Conservation (phyloP, 441 rosid species). For the Arabidopsis lyrata region DNA sequence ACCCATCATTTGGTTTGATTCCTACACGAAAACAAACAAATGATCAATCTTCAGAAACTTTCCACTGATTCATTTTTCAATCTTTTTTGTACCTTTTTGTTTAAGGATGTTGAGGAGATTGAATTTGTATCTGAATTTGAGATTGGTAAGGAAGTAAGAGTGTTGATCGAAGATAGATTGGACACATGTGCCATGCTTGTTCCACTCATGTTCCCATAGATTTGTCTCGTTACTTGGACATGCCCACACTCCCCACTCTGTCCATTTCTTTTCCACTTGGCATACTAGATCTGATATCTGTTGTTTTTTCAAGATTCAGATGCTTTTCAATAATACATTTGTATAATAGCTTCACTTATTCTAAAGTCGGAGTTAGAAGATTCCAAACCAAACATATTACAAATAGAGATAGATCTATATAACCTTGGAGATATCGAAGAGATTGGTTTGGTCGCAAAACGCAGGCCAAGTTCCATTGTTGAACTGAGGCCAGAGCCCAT, state of each 20-base stretch:
- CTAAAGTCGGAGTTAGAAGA: neutral
- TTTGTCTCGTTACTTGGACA: constrained; percentile 64
- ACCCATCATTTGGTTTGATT: constrained; percentile 62
- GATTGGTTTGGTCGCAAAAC: constrained; percentile 63
- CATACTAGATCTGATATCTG: constrained; percentile 63
- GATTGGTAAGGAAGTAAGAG: constrained; percentile 56
- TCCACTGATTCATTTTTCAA: too few relatives aligned
- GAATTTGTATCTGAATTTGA: constrained; percentile 48
- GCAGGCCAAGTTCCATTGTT: constrained; percentile 75
- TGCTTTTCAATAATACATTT: neutral
- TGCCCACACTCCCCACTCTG: constrained; percentile 69
- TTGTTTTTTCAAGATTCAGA: neutral
- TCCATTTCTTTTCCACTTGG: constrained; percentile 68
- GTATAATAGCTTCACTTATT: neutral
- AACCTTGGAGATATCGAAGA: constrained; percentile 73
- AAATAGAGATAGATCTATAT: neutral
- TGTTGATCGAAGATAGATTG: constrained; percentile 63
- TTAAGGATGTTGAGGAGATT: constrained; percentile 55
- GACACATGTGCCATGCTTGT: constrained; percentile 80
- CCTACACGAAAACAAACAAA: constrained; percentile 46
- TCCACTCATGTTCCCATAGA: constrained; percentile 81
- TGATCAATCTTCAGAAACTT: neutral
- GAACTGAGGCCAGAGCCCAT: constrained; percentile 95
- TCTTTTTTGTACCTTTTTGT: constrained; percentile 43
- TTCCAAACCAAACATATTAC: neutral